Percentiles rank a stretch among this genome's conserved stretches.
Conservation (phyloP, 345 rosid genomes). For the Cardamine chenopodiifolia region DNA sequence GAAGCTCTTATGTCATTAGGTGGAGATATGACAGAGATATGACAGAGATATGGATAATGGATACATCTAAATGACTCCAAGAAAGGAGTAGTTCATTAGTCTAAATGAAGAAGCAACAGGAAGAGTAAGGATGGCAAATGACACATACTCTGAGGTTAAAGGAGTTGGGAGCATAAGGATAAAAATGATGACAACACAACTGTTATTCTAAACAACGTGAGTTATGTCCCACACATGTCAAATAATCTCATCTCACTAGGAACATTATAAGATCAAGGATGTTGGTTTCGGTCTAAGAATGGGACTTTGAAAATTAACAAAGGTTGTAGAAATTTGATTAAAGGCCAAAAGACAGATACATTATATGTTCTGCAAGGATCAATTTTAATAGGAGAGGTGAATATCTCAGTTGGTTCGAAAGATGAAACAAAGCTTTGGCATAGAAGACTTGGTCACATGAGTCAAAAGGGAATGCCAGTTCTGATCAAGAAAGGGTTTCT, state of each 20-base stretch:
- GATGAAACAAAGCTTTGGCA: too few relatives aligned
- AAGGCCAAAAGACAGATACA: not conserved
- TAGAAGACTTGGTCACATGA: too few relatives aligned
- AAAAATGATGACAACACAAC: too few relatives aligned
- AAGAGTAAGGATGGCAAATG: not conserved
- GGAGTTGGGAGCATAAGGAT: not conserved
- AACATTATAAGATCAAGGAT: not conserved
- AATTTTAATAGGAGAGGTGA: not conserved
- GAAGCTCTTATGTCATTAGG: too few relatives aligned
- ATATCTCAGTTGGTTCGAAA: not conserved
- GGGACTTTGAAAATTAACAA: not conserved
- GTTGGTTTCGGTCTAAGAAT: not conserved
- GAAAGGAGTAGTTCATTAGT: not conserved
- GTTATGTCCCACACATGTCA: not conserved
- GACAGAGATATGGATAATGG: not conserved
- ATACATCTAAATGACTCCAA: not conserved
- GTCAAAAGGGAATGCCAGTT: too few relatives aligned
- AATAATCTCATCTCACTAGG: not conserved
- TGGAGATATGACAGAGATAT: too few relatives aligned
- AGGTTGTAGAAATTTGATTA: not conserved
- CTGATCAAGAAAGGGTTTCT: too few relatives aligned
- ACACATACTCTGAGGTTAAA: not conserved
- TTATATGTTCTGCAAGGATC: not conserved
- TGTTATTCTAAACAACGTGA: too few relatives aligned
- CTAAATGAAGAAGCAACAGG: not conserved